Evolutionary conservation across 2,329 filamentous ascomycete genomes (phyloP).

Genomic region (Zalaria obscura): DNA sequence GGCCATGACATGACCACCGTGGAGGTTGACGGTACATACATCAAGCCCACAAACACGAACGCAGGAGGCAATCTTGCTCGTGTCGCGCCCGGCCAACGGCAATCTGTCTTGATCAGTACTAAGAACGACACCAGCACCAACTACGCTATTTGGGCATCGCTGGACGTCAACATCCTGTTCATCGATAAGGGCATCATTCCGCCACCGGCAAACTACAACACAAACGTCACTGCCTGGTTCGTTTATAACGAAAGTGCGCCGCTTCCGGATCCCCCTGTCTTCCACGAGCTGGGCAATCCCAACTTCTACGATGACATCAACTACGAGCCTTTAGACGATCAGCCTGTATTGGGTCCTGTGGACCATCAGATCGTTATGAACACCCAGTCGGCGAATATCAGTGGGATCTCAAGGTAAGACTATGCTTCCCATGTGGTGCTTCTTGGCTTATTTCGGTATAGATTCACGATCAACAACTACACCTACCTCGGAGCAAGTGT

Average conservation of each 20-base stretch:
- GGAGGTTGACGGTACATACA: slow-evolving; percentile 58
- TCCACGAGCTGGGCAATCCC: slow-evolving; percentile 46
- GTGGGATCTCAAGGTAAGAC: slow-evolving; percentile 55
- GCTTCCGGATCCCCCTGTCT: slow-evolving; percentile 24
- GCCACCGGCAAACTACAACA: slow-evolving; percentile 44
- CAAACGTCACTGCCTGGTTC: slow-evolving; percentile 42
- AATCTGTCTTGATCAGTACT: slow-evolving; percentile 49
- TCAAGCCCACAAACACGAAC: slow-evolving; percentile 45
- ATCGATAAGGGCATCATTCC: slow-evolving; percentile 28
- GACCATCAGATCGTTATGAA: slow-evolving; percentile 41
- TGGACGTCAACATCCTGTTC: slow-evolving; percentile 45
- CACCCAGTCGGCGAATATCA: slow-evolving; percentile 35
- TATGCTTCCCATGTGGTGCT: slow-evolving; percentile 34
- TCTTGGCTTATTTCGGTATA: not conserved
- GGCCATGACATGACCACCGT: slow-evolving; percentile 50
- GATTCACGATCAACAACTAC: slow-evolving; percentile 48
- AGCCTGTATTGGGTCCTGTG: slow-evolving; percentile 45
- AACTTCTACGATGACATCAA: slow-evolving; percentile 59
- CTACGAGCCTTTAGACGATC: slow-evolving; percentile 54
- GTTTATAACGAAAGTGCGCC: slow-evolving; percentile 36
- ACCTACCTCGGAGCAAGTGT: slow-evolving; percentile 64
- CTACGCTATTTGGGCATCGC: slow-evolving; percentile 52
- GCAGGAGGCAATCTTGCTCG: slow-evolving; percentile 34
- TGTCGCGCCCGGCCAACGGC: slow-evolving; percentile 55
- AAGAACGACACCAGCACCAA: slow-evolving; percentile 39